phyloP scores from a whole-genome alignment of 768 basidiomycete genomes.

The Mycena olivaceomarginata region DNA sequence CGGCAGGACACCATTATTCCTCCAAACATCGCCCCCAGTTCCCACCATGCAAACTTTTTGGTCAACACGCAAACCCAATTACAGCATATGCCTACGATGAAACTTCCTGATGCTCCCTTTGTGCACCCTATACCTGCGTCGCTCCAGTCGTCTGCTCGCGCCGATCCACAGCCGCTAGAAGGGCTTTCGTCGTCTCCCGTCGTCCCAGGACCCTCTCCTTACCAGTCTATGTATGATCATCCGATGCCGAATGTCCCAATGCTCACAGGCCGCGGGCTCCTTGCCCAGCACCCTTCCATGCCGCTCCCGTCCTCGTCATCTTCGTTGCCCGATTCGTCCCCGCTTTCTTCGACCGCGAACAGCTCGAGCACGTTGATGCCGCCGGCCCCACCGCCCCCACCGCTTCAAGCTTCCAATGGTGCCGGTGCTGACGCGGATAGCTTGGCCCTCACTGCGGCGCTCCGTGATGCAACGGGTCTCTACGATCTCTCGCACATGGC shows the following conservation, averaged over 20 bases:
- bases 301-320: not conserved
- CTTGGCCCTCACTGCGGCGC: constrained; percentile 56
- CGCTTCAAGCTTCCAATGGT: constrained; percentile 1
- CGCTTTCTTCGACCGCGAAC: constrained; percentile 51
- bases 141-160: constrained; percentile 34
- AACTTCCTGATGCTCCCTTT: not conserved
- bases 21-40: not conserved
- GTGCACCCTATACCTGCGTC: not conserved
- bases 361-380: constrained; percentile 47
- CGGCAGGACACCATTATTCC: not conserved
- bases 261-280: not conserved
- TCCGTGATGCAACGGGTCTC: constrained; percentile 67
- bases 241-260: constrained; percentile 32
- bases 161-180: constrained; percentile 4
- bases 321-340: constrained; percentile 54
- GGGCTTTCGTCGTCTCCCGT: constrained; percentile 18
- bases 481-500: constrained; percentile 71
- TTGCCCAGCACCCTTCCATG: not conserved
- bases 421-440: constrained; percentile 26
- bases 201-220: constrained; percentile 16
- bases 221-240: constrained; percentile 7
- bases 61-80: not conserved
- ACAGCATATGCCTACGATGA: constrained; percentile 16
- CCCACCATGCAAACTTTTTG: not conserved
- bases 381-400: constrained; percentile 46